Evolutionary conservation across 305 asterid species (phyloP), one percentile per base, ranked within the genome.

Genomic region (Striga hermonthica): DNA sequence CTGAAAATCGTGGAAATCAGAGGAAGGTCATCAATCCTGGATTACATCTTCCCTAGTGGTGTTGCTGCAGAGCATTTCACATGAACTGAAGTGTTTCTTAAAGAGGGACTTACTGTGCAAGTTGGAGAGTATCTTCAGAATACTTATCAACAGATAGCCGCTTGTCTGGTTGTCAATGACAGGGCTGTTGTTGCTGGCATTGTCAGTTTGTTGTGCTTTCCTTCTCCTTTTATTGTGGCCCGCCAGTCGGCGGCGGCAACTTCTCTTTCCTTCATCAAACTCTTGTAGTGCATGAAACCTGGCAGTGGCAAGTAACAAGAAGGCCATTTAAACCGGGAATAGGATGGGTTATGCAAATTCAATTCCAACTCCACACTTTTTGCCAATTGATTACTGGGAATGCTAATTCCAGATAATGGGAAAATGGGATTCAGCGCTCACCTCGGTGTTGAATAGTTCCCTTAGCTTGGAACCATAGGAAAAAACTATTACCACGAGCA

Each of bases 191-290:
- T 74, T 80, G 35, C 60, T 67, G 61, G 66, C 76, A 73, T 70
- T 75, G 41, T 81, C 86, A 37, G 84, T 64, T 54, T 54, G 59
- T 75, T 83, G 95, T 52, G 90, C 77, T 78, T 89, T 89, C 70
- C 96, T 83, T 76, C 96, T 86, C 85, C 96, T 83, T 69, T 84
- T 86, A 71, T 89, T 89, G 74, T 86, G 96, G 67, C 95, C 95
- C 7, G 95, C 95, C 78, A 88, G 67, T 13, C 96, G 91, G 39
- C 91, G 75, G 10, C 91, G 85, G 40, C 96, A 88, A 76, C 95
- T 84, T 77, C 96, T 73, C 69, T 86, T 84, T 39, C 90, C 91
- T 75, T 86, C 90, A 69, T 88, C 96, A 47, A 88, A 88, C 84
- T 88, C 95, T 73, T 79, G 92, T 53, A 89, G 95, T 9, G 81